phyloP scores from a whole-genome alignment of 164 flowering plant genomes.

The Vitis labrusca region DNA sequence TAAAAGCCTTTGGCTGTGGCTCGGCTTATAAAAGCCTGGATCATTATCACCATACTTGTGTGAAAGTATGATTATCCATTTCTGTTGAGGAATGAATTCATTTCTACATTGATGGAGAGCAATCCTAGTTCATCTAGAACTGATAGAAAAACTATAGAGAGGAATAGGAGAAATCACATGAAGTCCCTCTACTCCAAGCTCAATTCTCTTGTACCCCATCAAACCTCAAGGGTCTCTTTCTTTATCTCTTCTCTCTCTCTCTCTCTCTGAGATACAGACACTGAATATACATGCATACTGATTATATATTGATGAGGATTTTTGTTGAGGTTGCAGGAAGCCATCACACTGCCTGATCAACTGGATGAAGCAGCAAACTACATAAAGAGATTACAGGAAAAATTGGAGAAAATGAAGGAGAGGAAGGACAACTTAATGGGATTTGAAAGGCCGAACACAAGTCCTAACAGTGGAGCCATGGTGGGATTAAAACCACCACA shows the following conservation, averaged over 20 bases:
- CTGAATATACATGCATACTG: background rate
- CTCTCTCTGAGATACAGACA: background rate
- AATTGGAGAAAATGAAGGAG: slow-evolving; percentile 56
- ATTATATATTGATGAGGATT: background rate
- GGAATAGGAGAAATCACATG: slow-evolving; percentile 70
- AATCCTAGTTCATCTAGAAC: slow-evolving; percentile 29
- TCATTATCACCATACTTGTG: background rate
- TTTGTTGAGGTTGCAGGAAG: slow-evolving; percentile 32
- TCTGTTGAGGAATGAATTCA: background rate
- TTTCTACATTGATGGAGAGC: slow-evolving; percentile 17
- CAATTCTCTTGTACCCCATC: slow-evolving; percentile 52
- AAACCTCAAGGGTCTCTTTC: slow-evolving; percentile 29
- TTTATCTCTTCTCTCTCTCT: slow-evolving; percentile 6
- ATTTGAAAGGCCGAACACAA: background rate
- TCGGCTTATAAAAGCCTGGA: background rate
- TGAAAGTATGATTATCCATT: background rate
- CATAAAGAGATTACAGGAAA: slow-evolving; percentile 48
- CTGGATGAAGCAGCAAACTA: slow-evolving; percentile 59
- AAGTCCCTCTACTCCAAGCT: slow-evolving; percentile 56
- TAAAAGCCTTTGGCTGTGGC: background rate
- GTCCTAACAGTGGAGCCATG: background rate
- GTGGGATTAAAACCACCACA: slow-evolving; percentile 19
- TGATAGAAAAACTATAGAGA: slow-evolving; percentile 66
- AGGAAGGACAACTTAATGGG: slow-evolving; percentile 37
- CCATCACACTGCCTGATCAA: slow-evolving; percentile 47